Evolutionary conservation across 2,329 filamentous ascomycete species (phyloP).

Genomic region (Fusarium bulbicola): DNA sequence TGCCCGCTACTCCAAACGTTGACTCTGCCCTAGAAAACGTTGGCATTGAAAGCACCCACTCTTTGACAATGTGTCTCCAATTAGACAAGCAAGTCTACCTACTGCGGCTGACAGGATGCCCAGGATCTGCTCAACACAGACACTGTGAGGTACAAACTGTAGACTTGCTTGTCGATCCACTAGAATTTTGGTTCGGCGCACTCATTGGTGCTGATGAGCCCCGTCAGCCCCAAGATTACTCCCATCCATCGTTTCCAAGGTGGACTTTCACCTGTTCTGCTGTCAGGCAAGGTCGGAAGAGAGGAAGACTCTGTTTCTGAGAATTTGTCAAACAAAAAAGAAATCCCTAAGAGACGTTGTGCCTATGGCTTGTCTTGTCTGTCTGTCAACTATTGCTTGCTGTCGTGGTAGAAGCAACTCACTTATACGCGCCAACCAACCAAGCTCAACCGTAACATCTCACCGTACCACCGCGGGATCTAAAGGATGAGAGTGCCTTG

Average conservation of each 20-base stretch:
- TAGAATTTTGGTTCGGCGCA: slow-evolving; percentile 10
- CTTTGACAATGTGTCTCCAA: slow-evolving; percentile 2
- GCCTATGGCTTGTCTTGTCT: not conserved
- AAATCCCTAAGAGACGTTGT: too few species aligned
- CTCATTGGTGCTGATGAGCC: slow-evolving; percentile 25
- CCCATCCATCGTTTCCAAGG: not conserved
- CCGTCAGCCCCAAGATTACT: slow-evolving; percentile 27
- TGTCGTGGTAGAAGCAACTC: not conserved
- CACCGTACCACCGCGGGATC: not conserved
- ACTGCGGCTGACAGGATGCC: slow-evolving; percentile 33
- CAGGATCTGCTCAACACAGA: not conserved
- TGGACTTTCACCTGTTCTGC: not conserved
- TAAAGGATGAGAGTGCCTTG: not conserved
- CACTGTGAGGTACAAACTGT: slow-evolving; percentile 17
- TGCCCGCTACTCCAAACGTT: not conserved
- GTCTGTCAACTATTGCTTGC: not conserved
- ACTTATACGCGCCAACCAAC: not conserved
- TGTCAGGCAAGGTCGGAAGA: not conserved
- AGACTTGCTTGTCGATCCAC: slow-evolving; percentile 3
- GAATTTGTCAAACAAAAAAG: not conserved
- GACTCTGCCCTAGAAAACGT: slow-evolving; percentile 35
- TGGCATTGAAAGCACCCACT: slow-evolving; percentile 9
- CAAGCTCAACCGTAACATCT: not conserved
- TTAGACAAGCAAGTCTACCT: not conserved
- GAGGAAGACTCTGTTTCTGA: not conserved